phyloP scores from a whole-genome alignment of 2,329 filamentous ascomycete genomes.

The Penicillium sp. region DNA sequence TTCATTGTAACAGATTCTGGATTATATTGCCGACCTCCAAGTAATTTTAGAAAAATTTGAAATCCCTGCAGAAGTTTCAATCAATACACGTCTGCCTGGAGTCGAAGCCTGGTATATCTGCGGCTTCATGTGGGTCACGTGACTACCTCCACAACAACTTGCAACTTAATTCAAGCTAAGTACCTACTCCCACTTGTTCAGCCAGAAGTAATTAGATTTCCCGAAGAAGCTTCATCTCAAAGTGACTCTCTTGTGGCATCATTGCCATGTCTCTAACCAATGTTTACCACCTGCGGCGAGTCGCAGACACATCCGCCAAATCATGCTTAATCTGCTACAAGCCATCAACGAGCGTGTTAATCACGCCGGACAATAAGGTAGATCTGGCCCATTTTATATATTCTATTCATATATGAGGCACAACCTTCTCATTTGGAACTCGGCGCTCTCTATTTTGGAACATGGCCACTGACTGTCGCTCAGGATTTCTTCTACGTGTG shows the following conservation, averaged over 20 bases:
- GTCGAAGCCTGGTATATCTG: not conserved
- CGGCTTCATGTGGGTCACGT: constrained; percentile 17
- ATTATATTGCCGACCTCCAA: not conserved
- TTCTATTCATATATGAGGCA: not conserved
- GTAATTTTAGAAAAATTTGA: not conserved
- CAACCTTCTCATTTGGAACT: not conserved
- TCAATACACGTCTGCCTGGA: not conserved
- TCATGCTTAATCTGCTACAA: constrained; percentile 92
- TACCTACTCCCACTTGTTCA: not conserved
- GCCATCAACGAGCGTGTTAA: constrained; percentile 79
- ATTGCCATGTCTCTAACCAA: constrained; percentile 60
- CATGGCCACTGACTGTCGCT: not conserved
- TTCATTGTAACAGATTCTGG: not conserved
- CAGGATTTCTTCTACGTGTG: constrained; percentile 94
- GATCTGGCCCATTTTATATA: not conserved
- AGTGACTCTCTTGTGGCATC: too few species aligned
- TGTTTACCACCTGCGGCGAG: constrained; percentile 79
- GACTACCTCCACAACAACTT: constrained; percentile 53
- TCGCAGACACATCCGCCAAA: constrained; percentile 80
- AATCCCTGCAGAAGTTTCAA: not conserved
- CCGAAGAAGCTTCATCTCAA: not conserved
- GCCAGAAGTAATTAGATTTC: not conserved
- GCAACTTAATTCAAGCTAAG: not conserved
- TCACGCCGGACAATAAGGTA: constrained; percentile 88
- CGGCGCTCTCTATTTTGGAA: not conserved